Evolutionary conservation across 495 filamentous ascomycete species (phyloP).

Genomic region (Trichoderma virens): DNA sequence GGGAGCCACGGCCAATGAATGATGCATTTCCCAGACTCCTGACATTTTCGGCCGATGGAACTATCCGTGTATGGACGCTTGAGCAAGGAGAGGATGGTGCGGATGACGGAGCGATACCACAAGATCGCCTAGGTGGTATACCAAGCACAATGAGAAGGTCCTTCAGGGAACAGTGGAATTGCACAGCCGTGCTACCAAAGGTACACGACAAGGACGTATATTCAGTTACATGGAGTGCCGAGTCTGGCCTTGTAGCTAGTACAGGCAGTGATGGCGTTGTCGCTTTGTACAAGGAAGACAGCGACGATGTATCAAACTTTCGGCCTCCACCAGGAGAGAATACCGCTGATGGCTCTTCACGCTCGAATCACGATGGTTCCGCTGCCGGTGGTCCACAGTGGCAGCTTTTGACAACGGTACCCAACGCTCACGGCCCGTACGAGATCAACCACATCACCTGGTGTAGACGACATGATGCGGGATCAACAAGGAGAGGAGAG

Average conservation of each 20-base stretch:
- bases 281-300: slow-evolving; percentile 65
- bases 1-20: slow-evolving; percentile 50
- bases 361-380: not conserved
- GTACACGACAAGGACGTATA: slow-evolving; percentile 78
- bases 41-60: slow-evolving; percentile 72
- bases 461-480: slow-evolving; percentile 54
- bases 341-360: not conserved
- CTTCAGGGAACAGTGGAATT: slow-evolving; percentile 73
- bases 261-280: slow-evolving; percentile 80
- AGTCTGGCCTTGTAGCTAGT: slow-evolving; percentile 67
- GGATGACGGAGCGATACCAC: slow-evolving; percentile 15
- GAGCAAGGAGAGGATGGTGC: slow-evolving; percentile 45
- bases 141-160: slow-evolving; percentile 75
- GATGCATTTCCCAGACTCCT: slow-evolving; percentile 53
- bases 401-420: slow-evolving; percentile 29
- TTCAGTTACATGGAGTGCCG: slow-evolving; percentile 68
- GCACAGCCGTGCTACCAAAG: slow-evolving; percentile 61
- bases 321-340: slow-evolving; percentile 62
- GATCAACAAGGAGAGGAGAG: slow-evolving; percentile 36
- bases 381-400: not conserved
- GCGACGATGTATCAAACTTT: slow-evolving; percentile 24
- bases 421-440: slow-evolving; percentile 77
- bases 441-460: slow-evolving; percentile 89
- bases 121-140: slow-evolving; percentile 39
- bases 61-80: slow-evolving; percentile 69